Conservation (phyloP, 257 asterid genomes). For the Ballota nigra region DNA sequence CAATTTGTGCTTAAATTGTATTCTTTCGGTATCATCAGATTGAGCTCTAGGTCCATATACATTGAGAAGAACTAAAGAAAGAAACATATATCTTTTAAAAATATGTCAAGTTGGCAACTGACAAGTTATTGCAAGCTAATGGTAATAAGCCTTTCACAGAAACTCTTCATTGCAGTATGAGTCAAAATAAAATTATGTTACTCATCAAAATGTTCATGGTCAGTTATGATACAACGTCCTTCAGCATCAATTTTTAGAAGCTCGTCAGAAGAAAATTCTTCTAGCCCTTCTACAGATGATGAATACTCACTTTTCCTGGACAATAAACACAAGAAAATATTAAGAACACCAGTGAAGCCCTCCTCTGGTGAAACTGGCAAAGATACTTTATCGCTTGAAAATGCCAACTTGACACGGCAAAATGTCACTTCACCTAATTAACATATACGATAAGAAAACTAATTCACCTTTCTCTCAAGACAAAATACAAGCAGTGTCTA, state of each 20-base stretch:
- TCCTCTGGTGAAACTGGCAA: constrained; percentile 88
- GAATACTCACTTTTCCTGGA: constrained; percentile 44
- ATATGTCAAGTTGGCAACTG: not conserved
- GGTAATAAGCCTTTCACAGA: not conserved
- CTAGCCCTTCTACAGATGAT: constrained; percentile 48
- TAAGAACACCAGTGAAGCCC: constrained; percentile 84
- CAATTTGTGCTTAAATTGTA: constrained; percentile 70
- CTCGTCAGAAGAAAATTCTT: constrained; percentile 64
- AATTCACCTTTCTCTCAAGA: not conserved
- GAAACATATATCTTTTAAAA: constrained; percentile 18
- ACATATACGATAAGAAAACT: constrained; percentile 13
- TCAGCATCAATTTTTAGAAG: constrained; percentile 79
- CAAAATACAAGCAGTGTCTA: not conserved
- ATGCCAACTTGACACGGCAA: constrained; percentile 84
- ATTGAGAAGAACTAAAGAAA: constrained; percentile 84
- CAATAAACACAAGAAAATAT: constrained; percentile 34
- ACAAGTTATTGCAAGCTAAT: not conserved
- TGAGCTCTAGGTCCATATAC: constrained; percentile 92
- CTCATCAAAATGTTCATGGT: constrained; percentile 89
- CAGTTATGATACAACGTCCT: constrained; percentile 93
- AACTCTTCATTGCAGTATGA: constrained; percentile 3
- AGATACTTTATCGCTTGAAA: constrained; percentile 70
- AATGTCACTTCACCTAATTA: constrained; percentile 87
- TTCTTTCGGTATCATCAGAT: constrained; percentile 64
- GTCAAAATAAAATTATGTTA: constrained; percentile 6